Percentiles rank a stretch among this genome's conserved stretches.
phyloP scores from a whole-genome alignment of 2,329 filamentous ascomycete genomes.

The Aspergillus fructus region DNA sequence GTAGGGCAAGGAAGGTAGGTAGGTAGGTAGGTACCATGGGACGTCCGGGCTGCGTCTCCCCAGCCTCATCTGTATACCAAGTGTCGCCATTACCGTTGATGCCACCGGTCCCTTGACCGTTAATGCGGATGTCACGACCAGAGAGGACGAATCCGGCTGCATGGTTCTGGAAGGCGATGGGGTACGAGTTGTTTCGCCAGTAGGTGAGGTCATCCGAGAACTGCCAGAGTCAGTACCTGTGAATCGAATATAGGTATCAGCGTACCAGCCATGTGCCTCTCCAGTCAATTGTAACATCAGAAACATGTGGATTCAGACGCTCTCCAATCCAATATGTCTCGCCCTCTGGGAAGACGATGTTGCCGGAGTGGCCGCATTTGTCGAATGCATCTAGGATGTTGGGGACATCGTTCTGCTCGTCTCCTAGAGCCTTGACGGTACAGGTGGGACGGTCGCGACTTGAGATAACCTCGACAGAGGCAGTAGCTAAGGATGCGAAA shows the following conservation, averaged over 20 bases:
- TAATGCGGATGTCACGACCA: conserved; percentile 51
- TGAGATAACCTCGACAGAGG: not conserved
- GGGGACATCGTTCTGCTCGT: conserved; percentile 41
- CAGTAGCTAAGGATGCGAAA: not conserved
- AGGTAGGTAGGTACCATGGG: conserved; percentile 40
- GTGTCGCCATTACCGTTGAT: conserved; percentile 56
- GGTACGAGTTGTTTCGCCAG: conserved; percentile 56
- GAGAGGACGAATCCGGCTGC: conserved; percentile 53
- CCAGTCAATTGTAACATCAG: conserved; percentile 55
- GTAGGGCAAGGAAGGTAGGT: too few relatives aligned
- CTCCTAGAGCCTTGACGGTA: conserved; percentile 18
- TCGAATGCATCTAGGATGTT: conserved; percentile 43
- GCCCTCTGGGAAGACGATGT: conserved; percentile 51
- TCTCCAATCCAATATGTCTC: conserved; percentile 53
- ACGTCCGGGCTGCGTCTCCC: conserved; percentile 48
- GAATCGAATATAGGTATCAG: not conserved
- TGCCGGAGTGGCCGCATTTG: conserved; percentile 42
- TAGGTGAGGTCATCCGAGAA: conserved; percentile 54
- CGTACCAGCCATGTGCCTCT: conserved; percentile 51
- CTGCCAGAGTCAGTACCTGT: conserved; percentile 19
- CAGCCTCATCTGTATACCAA: conserved; percentile 54
- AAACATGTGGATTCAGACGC: conserved; percentile 50
- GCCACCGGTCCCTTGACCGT: conserved; percentile 54
- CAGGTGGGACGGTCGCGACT: not conserved
- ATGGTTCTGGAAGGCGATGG: conserved; percentile 57